Conservation (phyloP, 2,329 filamentous ascomycete genomes). For the Monosporascus sp. region DNA sequence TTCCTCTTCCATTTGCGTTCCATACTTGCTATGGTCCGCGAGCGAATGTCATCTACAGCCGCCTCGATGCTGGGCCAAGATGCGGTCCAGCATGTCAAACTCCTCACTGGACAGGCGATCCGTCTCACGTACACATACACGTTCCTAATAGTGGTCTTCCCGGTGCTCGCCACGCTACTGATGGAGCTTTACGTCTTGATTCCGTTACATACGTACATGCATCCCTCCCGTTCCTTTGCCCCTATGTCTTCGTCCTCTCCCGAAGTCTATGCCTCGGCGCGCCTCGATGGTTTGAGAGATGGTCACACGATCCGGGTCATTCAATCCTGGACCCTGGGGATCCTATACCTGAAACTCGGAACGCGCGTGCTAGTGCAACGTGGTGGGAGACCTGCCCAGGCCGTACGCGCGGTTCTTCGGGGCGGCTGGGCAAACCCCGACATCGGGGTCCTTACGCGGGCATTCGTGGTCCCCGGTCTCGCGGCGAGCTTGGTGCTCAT, state of each 20-base stretch:
- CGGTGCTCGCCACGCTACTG: slow-evolving; percentile 70
- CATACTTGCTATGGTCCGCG: slow-evolving; percentile 29
- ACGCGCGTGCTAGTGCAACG: slow-evolving; percentile 65
- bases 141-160: slow-evolving; percentile 72
- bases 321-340: slow-evolving; percentile 88
- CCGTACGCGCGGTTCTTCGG: slow-evolving; percentile 67
- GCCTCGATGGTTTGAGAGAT: slow-evolving; percentile 24
- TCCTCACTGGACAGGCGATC: slow-evolving; percentile 26
- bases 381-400: slow-evolving; percentile 64
- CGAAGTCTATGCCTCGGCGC: slow-evolving; percentile 18
- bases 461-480: slow-evolving; percentile 73
- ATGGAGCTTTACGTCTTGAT: slow-evolving; percentile 87
- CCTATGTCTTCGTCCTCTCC: slow-evolving; percentile 9
- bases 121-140: slow-evolving; percentile 69
- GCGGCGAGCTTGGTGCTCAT: slow-evolving; percentile 60
- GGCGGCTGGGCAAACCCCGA: slow-evolving; percentile 77
- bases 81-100: slow-evolving; percentile 24
- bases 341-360: slow-evolving; percentile 82
- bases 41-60: slow-evolving; percentile 22
- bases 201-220: slow-evolving; percentile 76
- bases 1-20: slow-evolving; percentile 46
- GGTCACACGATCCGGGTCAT: slow-evolving; percentile 77
- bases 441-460: slow-evolving; percentile 71
- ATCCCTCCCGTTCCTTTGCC: slow-evolving; percentile 18
- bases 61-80: slow-evolving; percentile 25